Evolutionary conservation across 2,329 filamentous ascomycete genomes (phyloP), one percentile per base, ranked within the genome.

Genomic region (Tolypocladium endophyticum): DNA sequence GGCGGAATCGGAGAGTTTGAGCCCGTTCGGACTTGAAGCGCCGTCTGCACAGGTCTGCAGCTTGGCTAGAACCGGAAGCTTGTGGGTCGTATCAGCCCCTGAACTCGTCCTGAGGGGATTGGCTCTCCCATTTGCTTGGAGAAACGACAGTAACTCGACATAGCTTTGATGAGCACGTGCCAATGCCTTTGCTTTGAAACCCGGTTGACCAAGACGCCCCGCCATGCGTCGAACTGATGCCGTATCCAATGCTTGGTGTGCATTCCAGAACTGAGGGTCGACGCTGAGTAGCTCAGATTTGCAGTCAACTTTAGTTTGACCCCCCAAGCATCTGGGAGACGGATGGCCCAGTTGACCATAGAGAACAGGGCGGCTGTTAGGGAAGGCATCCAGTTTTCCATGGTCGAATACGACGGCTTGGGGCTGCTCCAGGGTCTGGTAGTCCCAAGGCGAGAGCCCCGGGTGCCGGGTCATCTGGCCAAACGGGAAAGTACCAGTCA

Each of bases 111-210:
- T 77, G 23, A 70, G 69, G 23, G 75, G 70, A 12, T 74, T 73
- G 2, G 76, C 71, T 66, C 79, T 85, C 60, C 83, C 85, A 25
- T 77, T 77, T 58, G 83, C 80, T 62, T 88, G 84, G 8, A 89
- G 76, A 63, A 83, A 84, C 12, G 84, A 75, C 4, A 92, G 74
- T 9, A 93, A 79, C 63, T 90, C 86, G 55, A 88, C 78, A 71
- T 92, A 92, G 38, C 87, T 82, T 64, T 80, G 80, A 69, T 92
- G 87, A n/a, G 88, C 89, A 74, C 85, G 86, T 18, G 81, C 77
- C 30, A 92, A 74, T 2, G 84, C 83, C 63, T 84, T 87, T 63
- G 91, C 88, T 64, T 85, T 87, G 68, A 90, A 90, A 11, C 73
- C 74, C 20, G 64, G 64, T 39, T 67, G 69, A 38, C 12, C 38